Percentiles rank a stretch among this genome's conserved stretches.
These are phyloP conservation scores for Eucalyptus sp. DNA, from an alignment of 345 rosid species.

Conservation along the genomic window DNA sequence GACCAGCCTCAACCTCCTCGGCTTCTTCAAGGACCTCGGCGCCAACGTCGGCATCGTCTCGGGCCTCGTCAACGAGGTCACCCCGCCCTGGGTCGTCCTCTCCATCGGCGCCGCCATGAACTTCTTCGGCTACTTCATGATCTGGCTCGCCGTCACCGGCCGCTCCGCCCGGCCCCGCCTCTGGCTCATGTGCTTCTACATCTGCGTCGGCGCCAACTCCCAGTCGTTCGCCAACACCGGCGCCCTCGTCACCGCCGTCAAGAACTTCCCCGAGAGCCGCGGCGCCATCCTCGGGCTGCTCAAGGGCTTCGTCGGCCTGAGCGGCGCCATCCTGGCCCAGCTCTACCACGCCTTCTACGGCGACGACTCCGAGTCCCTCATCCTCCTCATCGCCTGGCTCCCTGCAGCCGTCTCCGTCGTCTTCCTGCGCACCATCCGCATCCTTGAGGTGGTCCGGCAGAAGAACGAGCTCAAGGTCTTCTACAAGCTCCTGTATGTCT, in stretches of 20 bases:
- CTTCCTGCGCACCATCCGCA: conserved; percentile 16
- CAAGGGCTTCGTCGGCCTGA: conserved; percentile 19
- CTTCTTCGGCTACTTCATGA: conserved; percentile 25
- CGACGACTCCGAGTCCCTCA: conserved; percentile 11
- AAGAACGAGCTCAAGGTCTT: conserved; percentile 12
- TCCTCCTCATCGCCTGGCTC: conserved; percentile 25
- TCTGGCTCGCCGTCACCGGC: conserved; percentile 21
- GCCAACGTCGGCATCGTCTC: conserved; percentile 11
- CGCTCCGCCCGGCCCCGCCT: conserved; percentile 2
- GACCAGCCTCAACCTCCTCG: conserved; percentile 1
- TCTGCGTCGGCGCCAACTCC: conserved; percentile 15
- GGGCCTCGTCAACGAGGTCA: conserved; percentile 17
- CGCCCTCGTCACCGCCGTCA: conserved; percentile 13
- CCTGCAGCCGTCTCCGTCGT: conserved; percentile 14
- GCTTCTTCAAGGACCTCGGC: conserved; percentile 26
- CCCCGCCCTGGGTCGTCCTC: conserved; percentile 23
- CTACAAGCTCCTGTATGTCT: conserved; percentile 9
- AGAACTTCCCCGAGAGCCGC: conserved; percentile 17
- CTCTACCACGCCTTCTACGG: conserved; percentile 24
- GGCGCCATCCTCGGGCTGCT: conserved; percentile 14
- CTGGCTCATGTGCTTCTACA: conserved; percentile 26
- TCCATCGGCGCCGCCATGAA: conserved; percentile 18
- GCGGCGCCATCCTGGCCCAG: conserved; percentile 18
- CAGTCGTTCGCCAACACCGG: conserved; percentile 19
- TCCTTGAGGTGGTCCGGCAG: conserved; percentile 4